These are phyloP conservation scores for Fusarium sororula DNA, from an alignment of 2,329 filamentous ascomycete genomes.

Conservation along the genomic window DNA sequence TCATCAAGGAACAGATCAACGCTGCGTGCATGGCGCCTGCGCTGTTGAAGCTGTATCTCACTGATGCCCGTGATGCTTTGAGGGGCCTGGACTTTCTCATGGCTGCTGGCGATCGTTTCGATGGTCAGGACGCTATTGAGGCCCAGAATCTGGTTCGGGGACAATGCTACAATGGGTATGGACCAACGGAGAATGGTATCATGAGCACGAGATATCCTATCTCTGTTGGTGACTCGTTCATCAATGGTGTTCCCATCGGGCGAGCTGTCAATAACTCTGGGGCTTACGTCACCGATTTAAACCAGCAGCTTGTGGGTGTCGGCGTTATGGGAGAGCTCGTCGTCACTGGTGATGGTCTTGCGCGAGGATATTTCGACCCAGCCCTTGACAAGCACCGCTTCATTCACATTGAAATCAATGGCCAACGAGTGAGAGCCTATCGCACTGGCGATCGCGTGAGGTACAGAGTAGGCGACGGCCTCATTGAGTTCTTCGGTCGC, in stretches of 20 bases:
- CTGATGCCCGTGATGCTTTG: not conserved
- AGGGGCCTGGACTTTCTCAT: constrained; percentile 7
- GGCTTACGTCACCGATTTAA: constrained; percentile 25
- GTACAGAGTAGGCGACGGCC: constrained; percentile 12
- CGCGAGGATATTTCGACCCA: constrained; percentile 25
- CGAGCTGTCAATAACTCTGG: constrained; percentile 34
- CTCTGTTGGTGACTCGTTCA: not conserved
- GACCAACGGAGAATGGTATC: constrained; percentile 37
- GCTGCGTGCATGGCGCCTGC: constrained; percentile 10
- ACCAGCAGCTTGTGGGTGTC: constrained; percentile 25
- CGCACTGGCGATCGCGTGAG: constrained; percentile 38
- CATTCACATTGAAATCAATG: not conserved
- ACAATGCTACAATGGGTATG: constrained; percentile 27
- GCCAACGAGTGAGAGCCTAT: constrained; percentile 13
- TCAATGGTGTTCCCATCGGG: constrained; percentile 38
- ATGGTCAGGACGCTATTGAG: constrained; percentile 6
- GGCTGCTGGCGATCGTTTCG: constrained; percentile 23
- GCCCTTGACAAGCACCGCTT: constrained; percentile 19
- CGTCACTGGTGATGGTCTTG: constrained; percentile 34
- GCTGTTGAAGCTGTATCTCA: constrained; percentile 25
- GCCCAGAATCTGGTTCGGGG: not conserved
- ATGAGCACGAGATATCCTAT: constrained; percentile 27
- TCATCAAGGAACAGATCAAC: constrained; percentile 6
- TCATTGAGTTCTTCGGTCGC: constrained; percentile 20
- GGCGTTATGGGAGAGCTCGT: constrained; percentile 41